Percentiles rank a stretch among this genome's conserved stretches.
Evolutionary conservation across 2,329 filamentous ascomycete genomes (phyloP).

Genomic region (Meredithiella fracta): DNA sequence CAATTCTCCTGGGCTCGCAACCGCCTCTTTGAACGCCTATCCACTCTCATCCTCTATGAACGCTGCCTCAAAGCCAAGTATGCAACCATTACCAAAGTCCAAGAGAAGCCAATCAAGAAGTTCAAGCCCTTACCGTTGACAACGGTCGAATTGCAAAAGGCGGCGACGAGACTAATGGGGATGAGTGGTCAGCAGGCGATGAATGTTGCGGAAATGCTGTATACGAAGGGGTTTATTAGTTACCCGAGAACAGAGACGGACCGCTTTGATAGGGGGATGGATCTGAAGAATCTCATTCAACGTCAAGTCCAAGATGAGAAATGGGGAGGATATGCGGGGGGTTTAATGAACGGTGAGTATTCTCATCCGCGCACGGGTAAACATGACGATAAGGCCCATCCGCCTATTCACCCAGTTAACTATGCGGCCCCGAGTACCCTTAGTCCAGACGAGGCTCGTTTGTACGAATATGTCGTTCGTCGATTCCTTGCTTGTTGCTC

Average conservation of each 20-base stretch:
- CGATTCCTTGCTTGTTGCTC: conserved; percentile 93
- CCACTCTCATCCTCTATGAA: conserved; percentile 70
- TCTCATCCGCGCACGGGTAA: conserved; percentile 64
- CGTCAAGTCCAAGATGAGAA: conserved; percentile 62
- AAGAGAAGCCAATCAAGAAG: conserved; percentile 82
- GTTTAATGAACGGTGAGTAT: conserved; percentile 59
- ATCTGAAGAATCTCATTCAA: conserved; percentile 60
- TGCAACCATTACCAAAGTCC: conserved; percentile 69
- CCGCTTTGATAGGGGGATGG: conserved; percentile 79
- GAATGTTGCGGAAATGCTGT: conserved; percentile 70
- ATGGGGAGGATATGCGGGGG: conserved; percentile 72
- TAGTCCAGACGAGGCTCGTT: conserved; percentile 49
- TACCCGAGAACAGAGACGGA: conserved; percentile 97
- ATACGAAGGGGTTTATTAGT: conserved; percentile 90
- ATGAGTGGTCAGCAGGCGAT: conserved; percentile 87
- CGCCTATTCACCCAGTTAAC: conserved; percentile 90
- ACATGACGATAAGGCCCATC: conserved; percentile 92
- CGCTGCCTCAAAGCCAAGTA: conserved; percentile 59
- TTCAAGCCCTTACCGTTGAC: conserved; percentile 89
- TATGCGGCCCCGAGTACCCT: conserved; percentile 52
- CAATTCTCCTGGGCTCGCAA: conserved; percentile 70
- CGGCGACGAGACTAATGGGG: conserved; percentile 73
- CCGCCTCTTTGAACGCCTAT: conserved; percentile 74
- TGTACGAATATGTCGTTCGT: conserved; percentile 86
- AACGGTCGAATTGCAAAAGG: conserved; percentile 92